Conservation (phyloP, 768 basidiomycete species). For the Mrakia blollopis region DNA sequence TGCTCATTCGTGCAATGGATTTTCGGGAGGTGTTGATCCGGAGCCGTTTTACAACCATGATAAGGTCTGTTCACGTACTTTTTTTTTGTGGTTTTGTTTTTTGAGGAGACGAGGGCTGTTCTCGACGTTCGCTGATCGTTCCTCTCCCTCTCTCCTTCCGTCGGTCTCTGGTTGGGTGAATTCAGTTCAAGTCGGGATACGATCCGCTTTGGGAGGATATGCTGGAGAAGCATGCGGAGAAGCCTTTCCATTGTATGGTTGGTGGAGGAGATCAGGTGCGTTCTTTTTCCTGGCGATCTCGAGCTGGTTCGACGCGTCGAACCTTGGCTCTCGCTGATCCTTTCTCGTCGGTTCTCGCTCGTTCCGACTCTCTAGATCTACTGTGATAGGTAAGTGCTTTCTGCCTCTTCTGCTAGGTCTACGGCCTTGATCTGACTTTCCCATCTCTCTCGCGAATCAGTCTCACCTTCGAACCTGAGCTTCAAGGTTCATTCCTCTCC, state of each 20-base stretch:
- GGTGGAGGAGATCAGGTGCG: slow-evolving; percentile 69
- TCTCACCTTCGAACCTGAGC: slow-evolving; percentile 63
- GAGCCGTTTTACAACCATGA: slow-evolving; percentile 45
- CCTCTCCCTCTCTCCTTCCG: not conserved
- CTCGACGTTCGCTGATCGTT: slow-evolving; percentile 62
- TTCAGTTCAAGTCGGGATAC: slow-evolving; percentile 17
- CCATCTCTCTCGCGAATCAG: not conserved
- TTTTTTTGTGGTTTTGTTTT: slow-evolving; percentile 49
- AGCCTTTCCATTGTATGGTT: slow-evolving; percentile 74
- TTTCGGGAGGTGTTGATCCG: slow-evolving; percentile 70
- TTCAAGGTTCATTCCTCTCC: slow-evolving; percentile 34
- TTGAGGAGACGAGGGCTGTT: slow-evolving; percentile 53
- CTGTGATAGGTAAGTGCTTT: slow-evolving; percentile 49
- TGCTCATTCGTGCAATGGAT: slow-evolving; percentile 53
- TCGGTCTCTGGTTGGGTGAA: not conserved
- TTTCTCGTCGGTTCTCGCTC: not conserved
- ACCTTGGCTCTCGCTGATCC: not conserved
- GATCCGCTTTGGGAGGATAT: slow-evolving; percentile 75
- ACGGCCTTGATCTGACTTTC: not conserved
- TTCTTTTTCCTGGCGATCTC: slow-evolving; percentile 19
- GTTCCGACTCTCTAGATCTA: slow-evolving; percentile 32
- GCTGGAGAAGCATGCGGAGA: slow-evolving; percentile 69
- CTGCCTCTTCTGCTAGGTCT: not conserved
- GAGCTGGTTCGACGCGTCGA: not conserved
- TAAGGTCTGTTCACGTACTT: not conserved